These are phyloP conservation scores for Hanseniaspora lachancei DNA, from an alignment of 805 yeast genomes.

Conservation along the genomic window DNA sequence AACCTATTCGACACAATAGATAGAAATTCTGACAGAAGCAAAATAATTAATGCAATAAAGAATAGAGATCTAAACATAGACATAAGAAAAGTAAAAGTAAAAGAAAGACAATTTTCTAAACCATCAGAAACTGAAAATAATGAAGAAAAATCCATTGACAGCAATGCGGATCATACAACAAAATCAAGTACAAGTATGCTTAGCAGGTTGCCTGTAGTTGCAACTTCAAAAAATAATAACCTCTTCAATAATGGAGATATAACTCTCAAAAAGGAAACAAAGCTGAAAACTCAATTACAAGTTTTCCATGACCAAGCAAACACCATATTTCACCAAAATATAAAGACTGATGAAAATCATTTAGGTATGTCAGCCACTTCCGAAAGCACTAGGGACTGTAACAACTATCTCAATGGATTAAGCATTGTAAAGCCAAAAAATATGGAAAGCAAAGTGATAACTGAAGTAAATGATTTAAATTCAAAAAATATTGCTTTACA, in stretches of 20 bases:
- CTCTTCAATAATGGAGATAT: not conserved
- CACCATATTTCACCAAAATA: not conserved
- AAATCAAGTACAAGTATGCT: not conserved
- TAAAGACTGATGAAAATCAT: not conserved
- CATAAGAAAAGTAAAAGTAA: not conserved
- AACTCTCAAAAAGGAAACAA: not conserved
- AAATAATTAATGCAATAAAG: not conserved
- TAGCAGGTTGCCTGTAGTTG: not conserved
- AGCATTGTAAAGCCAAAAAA: not conserved
- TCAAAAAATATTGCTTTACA: constrained; percentile 10
- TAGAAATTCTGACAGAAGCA: not conserved
- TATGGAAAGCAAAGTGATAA: not conserved
- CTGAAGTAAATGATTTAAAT: not conserved
- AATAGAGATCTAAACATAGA: not conserved
- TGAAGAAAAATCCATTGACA: not conserved
- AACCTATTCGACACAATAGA: not conserved
- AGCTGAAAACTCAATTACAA: not conserved
- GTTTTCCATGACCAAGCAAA: not conserved
- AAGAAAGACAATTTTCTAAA: not conserved
- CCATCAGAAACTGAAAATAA: not conserved
- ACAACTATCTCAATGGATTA: not conserved
- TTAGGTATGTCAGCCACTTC: not conserved
- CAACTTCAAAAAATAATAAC: not conserved
- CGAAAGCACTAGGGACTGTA: not conserved
- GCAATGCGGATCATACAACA: not conserved